Conservation (phyloP, 805 yeast species). For the Barnettozyma sucrosica region DNA sequence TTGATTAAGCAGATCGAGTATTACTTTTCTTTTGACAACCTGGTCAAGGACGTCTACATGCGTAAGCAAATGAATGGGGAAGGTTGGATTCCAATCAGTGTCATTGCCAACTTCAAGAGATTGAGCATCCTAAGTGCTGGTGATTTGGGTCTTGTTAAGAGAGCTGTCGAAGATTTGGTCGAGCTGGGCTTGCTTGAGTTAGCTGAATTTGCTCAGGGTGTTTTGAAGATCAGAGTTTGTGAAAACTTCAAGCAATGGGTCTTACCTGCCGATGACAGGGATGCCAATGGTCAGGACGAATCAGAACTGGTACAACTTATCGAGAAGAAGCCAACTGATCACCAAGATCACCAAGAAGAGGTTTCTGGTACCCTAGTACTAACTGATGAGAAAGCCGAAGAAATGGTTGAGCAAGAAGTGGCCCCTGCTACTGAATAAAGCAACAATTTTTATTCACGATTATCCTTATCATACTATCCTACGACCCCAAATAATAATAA, state of each 20-base stretch:
- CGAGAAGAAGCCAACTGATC: constrained; percentile 13
- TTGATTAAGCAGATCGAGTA: constrained; percentile 67
- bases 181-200: constrained; percentile 31
- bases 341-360: neutral
- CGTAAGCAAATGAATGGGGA: constrained; percentile 73
- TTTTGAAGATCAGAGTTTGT: constrained; percentile 55
- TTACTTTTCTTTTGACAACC: constrained; percentile 83
- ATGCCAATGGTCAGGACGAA: constrained; percentile 41
- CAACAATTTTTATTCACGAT: neutral
- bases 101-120: constrained; percentile 69
- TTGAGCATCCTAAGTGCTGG: constrained; percentile 61
- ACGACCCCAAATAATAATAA: neutral
- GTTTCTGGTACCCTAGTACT: neutral
- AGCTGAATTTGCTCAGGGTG: constrained; percentile 34
- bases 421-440: constrained; percentile 1
- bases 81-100: constrained; percentile 64
- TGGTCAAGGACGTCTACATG: constrained; percentile 77
- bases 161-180: constrained; percentile 45
- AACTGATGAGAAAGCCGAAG: constrained; percentile 7
- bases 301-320: constrained; percentile 20
- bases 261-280: constrained; percentile 46
- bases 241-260: constrained; percentile 64
- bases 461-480: neutral
- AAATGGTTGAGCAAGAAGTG: constrained; percentile 1
- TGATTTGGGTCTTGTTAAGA: constrained; percentile 44